Evolutionary conservation across 768 basidiomycete genomes (phyloP).

Genomic region (Leccinum rimulosum): DNA sequence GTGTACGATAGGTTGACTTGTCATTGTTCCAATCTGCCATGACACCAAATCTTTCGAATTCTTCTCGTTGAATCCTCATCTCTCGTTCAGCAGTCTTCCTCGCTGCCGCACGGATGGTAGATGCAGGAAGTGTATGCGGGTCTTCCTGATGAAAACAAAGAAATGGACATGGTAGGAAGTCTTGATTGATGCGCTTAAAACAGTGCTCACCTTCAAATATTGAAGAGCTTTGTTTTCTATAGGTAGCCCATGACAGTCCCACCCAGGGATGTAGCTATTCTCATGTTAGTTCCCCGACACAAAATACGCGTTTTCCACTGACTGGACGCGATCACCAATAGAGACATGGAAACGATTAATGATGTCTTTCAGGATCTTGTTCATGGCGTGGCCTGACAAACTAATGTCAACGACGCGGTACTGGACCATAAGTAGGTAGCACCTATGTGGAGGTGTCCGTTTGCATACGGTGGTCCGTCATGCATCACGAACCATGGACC

Average conservation of each 20-base stretch:
- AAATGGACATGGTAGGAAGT: background rate
- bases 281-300: background rate
- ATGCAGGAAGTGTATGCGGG: slow-evolving; percentile 51
- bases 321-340: slow-evolving; percentile 80
- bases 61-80: slow-evolving; percentile 69
- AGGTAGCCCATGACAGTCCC: slow-evolving; percentile 97
- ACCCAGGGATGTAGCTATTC: slow-evolving; percentile 88
- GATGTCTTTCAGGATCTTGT: slow-evolving; percentile 95
- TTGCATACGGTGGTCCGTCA: slow-evolving; percentile 97
- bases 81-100: slow-evolving; percentile 69
- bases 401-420: background rate
- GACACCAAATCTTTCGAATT: slow-evolving; percentile 80
- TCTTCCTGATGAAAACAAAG: slow-evolving; percentile 44
- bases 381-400: slow-evolving; percentile 82
- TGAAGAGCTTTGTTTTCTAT: slow-evolving; percentile 93
- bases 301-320: slow-evolving; percentile 27
- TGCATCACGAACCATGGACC: slow-evolving; percentile 82
- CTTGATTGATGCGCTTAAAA: background rate
- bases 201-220: slow-evolving; percentile 58
- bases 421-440: slow-evolving; percentile 7
- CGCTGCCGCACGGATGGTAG: slow-evolving; percentile 67
- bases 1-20: slow-evolving; percentile 73
- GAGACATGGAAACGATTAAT: slow-evolving; percentile 87
- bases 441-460: slow-evolving; percentile 96
- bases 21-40: slow-evolving; percentile 85